Evolutionary conservation across 805 yeast species (phyloP).

Genomic region (Candida awuae): DNA sequence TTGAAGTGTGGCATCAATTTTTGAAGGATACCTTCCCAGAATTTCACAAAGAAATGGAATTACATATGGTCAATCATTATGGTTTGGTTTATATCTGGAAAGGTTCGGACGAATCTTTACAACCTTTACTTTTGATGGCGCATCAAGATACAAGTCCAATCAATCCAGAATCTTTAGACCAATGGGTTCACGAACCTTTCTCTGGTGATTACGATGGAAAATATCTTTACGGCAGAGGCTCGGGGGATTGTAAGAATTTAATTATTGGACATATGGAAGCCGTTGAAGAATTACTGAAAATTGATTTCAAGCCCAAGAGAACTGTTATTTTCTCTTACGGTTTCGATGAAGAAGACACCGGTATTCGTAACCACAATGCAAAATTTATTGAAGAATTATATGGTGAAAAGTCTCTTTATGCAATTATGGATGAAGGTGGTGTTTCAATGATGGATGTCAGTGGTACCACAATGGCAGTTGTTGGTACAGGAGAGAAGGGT

Average conservation of each 20-base stretch:
- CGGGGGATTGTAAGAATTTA: conserved; percentile 37
- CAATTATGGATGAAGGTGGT: conserved; percentile 40
- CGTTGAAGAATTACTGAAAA: conserved; percentile 23
- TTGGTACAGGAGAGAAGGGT: conserved; percentile 45
- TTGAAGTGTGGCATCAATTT: conserved; percentile 31
- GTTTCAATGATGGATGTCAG: conserved; percentile 29
- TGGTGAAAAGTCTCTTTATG: conserved; percentile 37
- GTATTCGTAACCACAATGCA: conserved; percentile 31
- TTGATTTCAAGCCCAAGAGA: conserved; percentile 35
- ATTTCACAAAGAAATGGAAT: conserved; percentile 27
- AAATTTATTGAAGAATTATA: conserved; percentile 29
- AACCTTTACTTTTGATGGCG: conserved; percentile 41
- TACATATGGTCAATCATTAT: conserved; percentile 35
- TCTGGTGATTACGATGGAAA: conserved; percentile 33
- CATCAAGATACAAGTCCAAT: conserved; percentile 50
- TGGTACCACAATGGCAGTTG: conserved; percentile 35
- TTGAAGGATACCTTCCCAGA: conserved; percentile 35
- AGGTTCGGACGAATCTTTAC: conserved; percentile 31
- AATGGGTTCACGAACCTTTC: conserved; percentile 35
- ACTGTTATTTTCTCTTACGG: conserved; percentile 42
- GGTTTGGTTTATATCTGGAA: conserved; percentile 40
- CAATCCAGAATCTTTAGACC: conserved; percentile 30
- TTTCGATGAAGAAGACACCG: conserved; percentile 43
- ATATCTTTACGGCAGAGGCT: conserved; percentile 34
- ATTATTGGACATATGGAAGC: conserved; percentile 34